These are phyloP conservation scores for Sphagnum fallax DNA, from an alignment of 228 moss, liverwort and hornwort genomes.

Conservation along the genomic window DNA sequence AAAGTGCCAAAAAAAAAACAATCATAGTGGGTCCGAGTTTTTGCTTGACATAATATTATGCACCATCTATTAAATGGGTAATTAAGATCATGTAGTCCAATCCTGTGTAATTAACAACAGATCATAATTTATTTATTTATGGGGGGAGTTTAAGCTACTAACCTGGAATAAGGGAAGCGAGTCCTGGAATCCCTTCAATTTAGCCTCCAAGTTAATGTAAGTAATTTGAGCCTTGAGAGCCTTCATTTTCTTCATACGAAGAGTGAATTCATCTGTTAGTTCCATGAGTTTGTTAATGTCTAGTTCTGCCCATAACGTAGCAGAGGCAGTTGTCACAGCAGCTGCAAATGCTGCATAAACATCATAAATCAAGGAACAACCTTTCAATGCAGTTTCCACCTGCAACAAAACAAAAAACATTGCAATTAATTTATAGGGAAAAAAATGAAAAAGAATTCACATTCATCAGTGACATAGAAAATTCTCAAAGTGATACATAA, in stretches of 20 bases:
- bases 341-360: conserved; percentile 62
- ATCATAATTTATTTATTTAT: no score
- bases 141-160: neutral
- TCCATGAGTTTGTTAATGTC: conserved; percentile 79
- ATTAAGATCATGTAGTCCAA: no score
- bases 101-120: no score
- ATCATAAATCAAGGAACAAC: conserved; percentile 58
- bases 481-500: no score
- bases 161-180: conserved; percentile 90
- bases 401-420: conserved; percentile 2
- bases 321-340: conserved; percentile 47
- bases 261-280: conserved; percentile 69
- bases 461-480: neutral
- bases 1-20: no score
- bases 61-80: no score
- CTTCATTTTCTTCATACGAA: conserved; percentile 74
- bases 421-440: neutral
- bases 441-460: neutral
- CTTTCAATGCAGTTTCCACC: conserved; percentile 68
- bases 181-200: conserved; percentile 68
- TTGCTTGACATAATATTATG: no score
- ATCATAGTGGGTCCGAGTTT: no score
- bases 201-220: conserved; percentile 69
- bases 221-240: conserved; percentile 47
- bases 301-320: conserved; percentile 74